A percentile compares a stretch with the other conserved stretches of the same genome.
phyloP scores from a whole-genome alignment of 2,329 filamentous ascomycete species.

The Neofusicoccum sp. region DNA sequence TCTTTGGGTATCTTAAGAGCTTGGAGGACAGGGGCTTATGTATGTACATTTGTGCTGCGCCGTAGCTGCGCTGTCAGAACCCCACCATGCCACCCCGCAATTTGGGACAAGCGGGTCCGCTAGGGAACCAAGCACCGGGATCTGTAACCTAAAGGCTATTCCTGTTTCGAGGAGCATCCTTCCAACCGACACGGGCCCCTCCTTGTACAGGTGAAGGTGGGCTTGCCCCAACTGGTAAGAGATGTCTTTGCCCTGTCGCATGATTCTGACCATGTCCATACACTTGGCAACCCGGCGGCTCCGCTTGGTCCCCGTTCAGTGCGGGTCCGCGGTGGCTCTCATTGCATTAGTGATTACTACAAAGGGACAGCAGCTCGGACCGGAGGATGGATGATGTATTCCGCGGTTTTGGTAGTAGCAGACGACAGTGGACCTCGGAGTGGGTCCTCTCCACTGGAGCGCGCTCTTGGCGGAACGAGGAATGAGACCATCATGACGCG shows the following conservation, averaged over 20 bases:
- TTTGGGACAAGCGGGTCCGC: background rate
- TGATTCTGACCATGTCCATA: too few relatives aligned
- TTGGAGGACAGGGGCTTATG: background rate
- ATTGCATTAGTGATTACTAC: background rate
- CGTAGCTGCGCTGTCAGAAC: background rate
- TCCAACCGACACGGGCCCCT: background rate
- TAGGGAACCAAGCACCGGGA: constrained; percentile 7
- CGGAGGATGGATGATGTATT: too few relatives aligned
- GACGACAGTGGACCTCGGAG: background rate
- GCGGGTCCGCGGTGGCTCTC: background rate
- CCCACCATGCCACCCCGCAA: constrained; percentile 9
- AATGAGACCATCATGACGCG: background rate
- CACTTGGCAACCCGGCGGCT: background rate
- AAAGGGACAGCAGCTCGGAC: background rate
- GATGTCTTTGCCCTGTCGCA: too few relatives aligned
- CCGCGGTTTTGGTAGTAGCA: too few relatives aligned
- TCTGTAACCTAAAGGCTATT: background rate
- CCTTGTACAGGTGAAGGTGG: background rate
- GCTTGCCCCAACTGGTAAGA: background rate
- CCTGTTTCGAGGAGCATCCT: background rate
- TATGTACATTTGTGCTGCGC: constrained; percentile 1
- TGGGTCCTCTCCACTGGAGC: background rate
- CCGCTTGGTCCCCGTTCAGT: background rate
- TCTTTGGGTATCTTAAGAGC: background rate
- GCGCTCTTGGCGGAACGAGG: background rate